Evolutionary conservation across 2,329 filamentous ascomycete species (phyloP).

Genomic region (Pseudofabraea citricarpa): DNA sequence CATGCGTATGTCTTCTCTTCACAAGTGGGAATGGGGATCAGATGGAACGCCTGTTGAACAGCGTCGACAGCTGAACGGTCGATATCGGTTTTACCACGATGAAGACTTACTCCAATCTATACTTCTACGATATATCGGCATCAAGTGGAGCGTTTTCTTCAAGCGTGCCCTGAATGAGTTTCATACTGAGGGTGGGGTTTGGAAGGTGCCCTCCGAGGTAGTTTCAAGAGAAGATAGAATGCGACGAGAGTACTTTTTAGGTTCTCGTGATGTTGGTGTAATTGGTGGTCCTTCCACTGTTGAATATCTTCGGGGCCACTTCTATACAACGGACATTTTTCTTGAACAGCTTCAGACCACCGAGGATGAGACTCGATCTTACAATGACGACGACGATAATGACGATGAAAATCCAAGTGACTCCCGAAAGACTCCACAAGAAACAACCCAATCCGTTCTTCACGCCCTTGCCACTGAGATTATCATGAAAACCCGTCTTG

Average conservation of each 20-base stretch:
- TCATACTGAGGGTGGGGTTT: conserved; percentile 5
- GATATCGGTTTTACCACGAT: conserved; percentile 55
- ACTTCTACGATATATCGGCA: conserved; percentile 47
- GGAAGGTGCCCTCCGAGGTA: conserved; percentile 20
- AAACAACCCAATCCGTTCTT: conserved; percentile 51
- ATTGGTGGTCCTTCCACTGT: conserved; percentile 20
- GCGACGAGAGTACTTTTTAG: conserved; percentile 40
- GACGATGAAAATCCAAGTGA: conserved; percentile 23
- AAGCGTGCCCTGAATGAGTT: conserved; percentile 30
- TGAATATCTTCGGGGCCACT: conserved; percentile 30
- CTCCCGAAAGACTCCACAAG: conserved; percentile 35
- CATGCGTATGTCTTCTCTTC: conserved; percentile 45
- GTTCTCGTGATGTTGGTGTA: background rate
- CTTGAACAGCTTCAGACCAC: conserved; percentile 46
- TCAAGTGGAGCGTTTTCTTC: conserved; percentile 42
- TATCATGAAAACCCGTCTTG: conserved; percentile 40
- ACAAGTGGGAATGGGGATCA: conserved; percentile 45
- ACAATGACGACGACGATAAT: conserved; percentile 38
- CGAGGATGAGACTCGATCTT: conserved; percentile 32
- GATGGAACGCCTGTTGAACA: conserved; percentile 41
- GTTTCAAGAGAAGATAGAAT: conserved; percentile 32
- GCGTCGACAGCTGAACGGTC: conserved; percentile 49
- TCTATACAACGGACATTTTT: conserved; percentile 46
- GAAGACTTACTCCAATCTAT: conserved; percentile 51
- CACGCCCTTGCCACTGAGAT: conserved; percentile 51